These are phyloP conservation scores for Chaetomium sp. DNA, from an alignment of 2,329 filamentous ascomycete genomes.

Conservation along the genomic window DNA sequence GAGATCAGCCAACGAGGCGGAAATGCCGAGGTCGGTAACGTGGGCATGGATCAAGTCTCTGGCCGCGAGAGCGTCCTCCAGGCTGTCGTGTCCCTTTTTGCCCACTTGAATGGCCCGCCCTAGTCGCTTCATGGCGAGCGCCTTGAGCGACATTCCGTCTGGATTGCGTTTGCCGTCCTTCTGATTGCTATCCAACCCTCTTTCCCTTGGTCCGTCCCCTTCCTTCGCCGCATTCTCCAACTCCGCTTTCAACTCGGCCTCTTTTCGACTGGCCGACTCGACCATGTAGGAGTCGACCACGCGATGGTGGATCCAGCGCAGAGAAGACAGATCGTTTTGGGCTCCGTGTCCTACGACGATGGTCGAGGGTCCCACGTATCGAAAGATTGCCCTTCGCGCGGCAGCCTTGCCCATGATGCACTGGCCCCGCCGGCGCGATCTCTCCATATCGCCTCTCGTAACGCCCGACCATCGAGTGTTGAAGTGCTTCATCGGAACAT, in stretches of 20 bases:
- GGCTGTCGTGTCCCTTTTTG: slow-evolving; percentile 12
- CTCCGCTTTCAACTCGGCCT: slow-evolving; percentile 17
- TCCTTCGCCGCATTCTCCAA: neutral
- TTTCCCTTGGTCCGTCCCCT: neutral
- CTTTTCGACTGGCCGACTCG: slow-evolving; percentile 21
- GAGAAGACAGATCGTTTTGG: slow-evolving; percentile 35
- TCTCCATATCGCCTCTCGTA: slow-evolving; percentile 32
- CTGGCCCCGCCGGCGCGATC: slow-evolving; percentile 26
- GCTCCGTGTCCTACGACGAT: slow-evolving; percentile 43
- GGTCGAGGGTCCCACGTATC: slow-evolving; percentile 39
- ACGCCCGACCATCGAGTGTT: slow-evolving; percentile 48
- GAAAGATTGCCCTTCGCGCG: slow-evolving; percentile 38
- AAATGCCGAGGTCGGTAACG: too few species aligned
- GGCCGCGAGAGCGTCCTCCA: slow-evolving; percentile 14
- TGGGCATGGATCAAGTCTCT: slow-evolving; percentile 8
- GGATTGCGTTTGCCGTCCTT: neutral
- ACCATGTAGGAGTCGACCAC: slow-evolving; percentile 41
- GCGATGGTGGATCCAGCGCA: slow-evolving; percentile 42
- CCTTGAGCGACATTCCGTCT: slow-evolving; percentile 13
- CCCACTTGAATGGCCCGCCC: slow-evolving; percentile 11
- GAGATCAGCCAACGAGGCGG: too few species aligned
- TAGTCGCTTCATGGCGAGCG: slow-evolving; percentile 9
- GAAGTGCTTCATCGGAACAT: slow-evolving; percentile 39
- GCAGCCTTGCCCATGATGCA: slow-evolving; percentile 37
- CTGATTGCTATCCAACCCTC: neutral